Base-by-base conservation (phyloP, 371 early-diverging fungal species). In the Basidiobolus heterosporus region DNA sequence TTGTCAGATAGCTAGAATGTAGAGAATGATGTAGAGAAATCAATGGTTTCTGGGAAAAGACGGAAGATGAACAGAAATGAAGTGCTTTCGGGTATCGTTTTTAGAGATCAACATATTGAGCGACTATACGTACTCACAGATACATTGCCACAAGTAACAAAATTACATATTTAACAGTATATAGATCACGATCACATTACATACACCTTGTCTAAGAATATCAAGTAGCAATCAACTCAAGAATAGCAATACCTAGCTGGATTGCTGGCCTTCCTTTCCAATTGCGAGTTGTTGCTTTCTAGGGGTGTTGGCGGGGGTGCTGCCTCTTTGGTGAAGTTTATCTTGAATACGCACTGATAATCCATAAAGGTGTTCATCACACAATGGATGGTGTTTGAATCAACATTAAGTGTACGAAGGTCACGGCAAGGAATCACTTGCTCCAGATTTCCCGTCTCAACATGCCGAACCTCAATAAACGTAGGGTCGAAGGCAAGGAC, bases 401-500 rank as follows among this genome's bases (percentile, higher is more conserved):
- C 69, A 19, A 66, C 67, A 22, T 63, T 60, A 36, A 78, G 60
- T 46, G 73, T 75, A 15, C 75, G 65, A 36, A 76, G 67, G 41
- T 75, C 76, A 20, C 62, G 64, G 4, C 74, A 74, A 11, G 70
- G 68, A 47, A 78, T 76, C 17, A 78, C 67, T 56, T 78, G 79
- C 4, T 66, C 63, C 38, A 78, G 61, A 41, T 65, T 61, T n/a
- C 79, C 74, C 64, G 85, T 82, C 50, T 84, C 80, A 11, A 86
- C 78, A 54, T 90, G 71, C 17, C 90, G 78, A 20, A 94, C 67
- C 62, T 91, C 92, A 49, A 91, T 80, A 56, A 94, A 92, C 17
- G 70, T 65, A n/a, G 79, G 59, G 44, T 88, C 89, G 56, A 88
- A 91, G 0, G 88, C 95, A 54, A 92, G 62, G 20, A 94, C 68